Base-by-base conservation (phyloP, 192 early-diverging fungal species). In the Umbelopsis vinacea region DNA sequence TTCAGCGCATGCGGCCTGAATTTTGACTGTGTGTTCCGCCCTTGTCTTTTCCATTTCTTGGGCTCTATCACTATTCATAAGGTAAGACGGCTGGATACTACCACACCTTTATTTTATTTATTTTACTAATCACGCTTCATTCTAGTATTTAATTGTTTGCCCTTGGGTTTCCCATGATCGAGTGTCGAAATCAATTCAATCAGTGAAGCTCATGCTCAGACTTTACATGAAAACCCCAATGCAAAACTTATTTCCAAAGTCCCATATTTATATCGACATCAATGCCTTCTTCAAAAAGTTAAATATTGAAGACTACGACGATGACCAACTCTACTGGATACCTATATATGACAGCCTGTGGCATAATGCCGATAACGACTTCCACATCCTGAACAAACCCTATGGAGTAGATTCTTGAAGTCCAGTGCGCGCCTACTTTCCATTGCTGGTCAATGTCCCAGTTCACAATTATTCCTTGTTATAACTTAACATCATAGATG, bases 21-120 rank as follows among this genome's bases (percentile, higher is more conserved):
- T n/a, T 63, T 63, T 68, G 75, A 76, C 48, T 76, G 75, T n/a
- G 50, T 76, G 11, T 76, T 76, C 38, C 63, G 75, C 22, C 75
- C 75, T 66, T 72, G 68, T 60, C 46, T 76, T 19, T 72, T 68
- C 55, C 75, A 76, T 67, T 76, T 50, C 52, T 68, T 76, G 71
- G 54, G 63, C 10, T 15, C 37, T 6, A 72, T 71, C 29, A 52
- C 67, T 21, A 50, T 72, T 0, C 67, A 72, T 48, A 76, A 71
- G 40, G 75, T 76, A 69, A 67, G 40, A 9, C 21, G 0, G 10
- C 4, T 17, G 7, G 14, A 0, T 38, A 37, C n/a, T 26, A 3
- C 29, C 23, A 37, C 4, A 0, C 10, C 55, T 3, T 35, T 33
- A 23, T 54, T 10, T 54, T 24, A 22, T 37, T 1, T 35, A 10